Conservation (phyloP, 306 rosid genomes). For the Pueraria montana region DNA sequence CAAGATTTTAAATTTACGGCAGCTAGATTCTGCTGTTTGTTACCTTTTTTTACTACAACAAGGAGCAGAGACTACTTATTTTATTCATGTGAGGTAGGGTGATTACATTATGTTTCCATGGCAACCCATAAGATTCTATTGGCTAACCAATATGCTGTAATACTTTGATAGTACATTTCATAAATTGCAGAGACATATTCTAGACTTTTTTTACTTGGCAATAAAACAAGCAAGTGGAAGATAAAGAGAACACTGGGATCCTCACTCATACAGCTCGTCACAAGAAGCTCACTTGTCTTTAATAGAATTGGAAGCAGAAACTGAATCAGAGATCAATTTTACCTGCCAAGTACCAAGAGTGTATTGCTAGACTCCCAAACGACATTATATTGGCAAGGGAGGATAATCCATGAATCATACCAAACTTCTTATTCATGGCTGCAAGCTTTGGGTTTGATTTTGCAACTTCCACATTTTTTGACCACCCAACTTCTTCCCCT, state of each 20-base stretch:
- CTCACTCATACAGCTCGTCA: conserved; percentile 13
- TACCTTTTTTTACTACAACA: conserved; percentile 21
- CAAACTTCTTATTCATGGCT: conserved; percentile 97
- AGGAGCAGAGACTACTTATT: conserved; percentile 6
- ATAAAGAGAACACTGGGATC: conserved; percentile 30
- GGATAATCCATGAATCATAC: conserved; percentile 98
- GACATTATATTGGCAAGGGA: conserved; percentile 96
- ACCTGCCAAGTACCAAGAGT: conserved; percentile 98
- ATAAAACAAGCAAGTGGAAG: conserved; percentile 7
- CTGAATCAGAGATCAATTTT: conserved; percentile 73
- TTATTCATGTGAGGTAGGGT: conserved; percentile 30
- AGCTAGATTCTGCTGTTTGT: background rate
- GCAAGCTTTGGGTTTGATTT: conserved; percentile 88
- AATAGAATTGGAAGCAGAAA: conserved; percentile 36
- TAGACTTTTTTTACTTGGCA: conserved; percentile 27
- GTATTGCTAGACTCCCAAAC: conserved; percentile 94
- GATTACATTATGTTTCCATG: conserved; percentile 34
- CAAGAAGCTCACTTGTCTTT: conserved; percentile 45
- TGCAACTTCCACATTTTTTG: conserved; percentile 92
- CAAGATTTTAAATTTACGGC: background rate
- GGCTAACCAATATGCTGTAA: conserved; percentile 4
- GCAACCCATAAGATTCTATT: background rate
- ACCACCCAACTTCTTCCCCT: conserved; percentile 95
- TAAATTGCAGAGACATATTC: conserved; percentile 33
- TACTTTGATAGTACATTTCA: conserved; percentile 32